These are phyloP conservation scores for Yamadazyma conglobata DNA, from an alignment of 1,139 yeast genomes.

Conservation along the genomic window DNA sequence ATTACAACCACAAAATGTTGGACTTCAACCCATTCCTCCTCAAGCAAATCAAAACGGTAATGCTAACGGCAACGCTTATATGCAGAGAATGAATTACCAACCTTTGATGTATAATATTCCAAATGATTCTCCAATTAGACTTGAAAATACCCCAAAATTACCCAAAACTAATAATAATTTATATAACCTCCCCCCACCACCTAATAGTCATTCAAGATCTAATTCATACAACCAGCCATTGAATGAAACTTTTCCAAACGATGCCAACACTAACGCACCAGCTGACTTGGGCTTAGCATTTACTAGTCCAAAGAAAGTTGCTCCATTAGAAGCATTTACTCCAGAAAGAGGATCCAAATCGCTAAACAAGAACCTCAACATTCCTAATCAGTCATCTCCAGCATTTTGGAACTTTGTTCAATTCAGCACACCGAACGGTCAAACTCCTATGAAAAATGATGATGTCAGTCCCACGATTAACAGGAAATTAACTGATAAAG, in stretches of 20 bases:
- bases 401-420: conserved; percentile 80
- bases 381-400: conserved; percentile 55
- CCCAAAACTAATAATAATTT: conserved; percentile 32
- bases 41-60: conserved; percentile 4
- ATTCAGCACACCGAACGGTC: conserved; percentile 64
- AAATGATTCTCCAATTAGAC: conserved; percentile 29
- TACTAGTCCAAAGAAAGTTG: conserved; percentile 53
- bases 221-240: conserved; percentile 24
- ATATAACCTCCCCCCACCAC: conserved; percentile 37
- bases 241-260: conserved; percentile 13
- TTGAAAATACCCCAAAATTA: conserved; percentile 33
- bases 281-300: conserved; percentile 38
- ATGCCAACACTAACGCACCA: conserved; percentile 18
- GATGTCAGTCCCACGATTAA: conserved; percentile 41
- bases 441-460: conserved; percentile 41
- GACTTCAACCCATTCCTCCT: conserved; percentile 1
- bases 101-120: conserved; percentile 16
- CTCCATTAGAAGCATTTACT: conserved; percentile 75
- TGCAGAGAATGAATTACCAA: conserved; percentile 10
- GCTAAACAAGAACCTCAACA: conserved; percentile 15
- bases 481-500: conserved; percentile 21
- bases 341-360: conserved; percentile 69
- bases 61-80: conserved; percentile 5
- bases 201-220: conserved; percentile 25
- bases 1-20: conserved; percentile 1